Evolutionary conservation across 306 rosid genomes (phyloP).

Genomic region (Senna tora): DNA sequence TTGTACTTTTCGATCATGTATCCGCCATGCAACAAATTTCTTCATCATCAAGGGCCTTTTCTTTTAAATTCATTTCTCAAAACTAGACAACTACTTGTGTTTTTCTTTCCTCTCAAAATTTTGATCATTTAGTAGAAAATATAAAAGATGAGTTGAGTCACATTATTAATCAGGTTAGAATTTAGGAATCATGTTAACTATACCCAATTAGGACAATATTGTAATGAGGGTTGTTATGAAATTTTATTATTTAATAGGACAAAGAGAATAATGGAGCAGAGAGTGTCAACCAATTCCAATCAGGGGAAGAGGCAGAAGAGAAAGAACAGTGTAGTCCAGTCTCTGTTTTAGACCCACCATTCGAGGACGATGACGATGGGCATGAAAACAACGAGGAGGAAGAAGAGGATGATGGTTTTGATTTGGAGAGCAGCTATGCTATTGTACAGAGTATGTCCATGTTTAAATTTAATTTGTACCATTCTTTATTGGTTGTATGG

Average conservation of each 20-base stretch:
- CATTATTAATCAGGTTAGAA: conserved; percentile 32
- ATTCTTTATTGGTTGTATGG: conserved; percentile 47
- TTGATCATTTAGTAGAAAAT: conserved; percentile 25
- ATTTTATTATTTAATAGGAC: conserved; percentile 42
- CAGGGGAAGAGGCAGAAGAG: conserved; percentile 69
- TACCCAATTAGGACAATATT: conserved; percentile 37
- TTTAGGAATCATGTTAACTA: conserved; percentile 32
- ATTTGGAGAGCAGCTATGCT: conserved; percentile 85
- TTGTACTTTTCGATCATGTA: conserved; percentile 40
- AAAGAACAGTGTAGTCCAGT: conserved; percentile 96
- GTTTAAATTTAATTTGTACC: conserved; percentile 7
- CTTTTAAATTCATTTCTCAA: conserved; percentile 19
- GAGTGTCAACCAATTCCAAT: conserved; percentile 50
- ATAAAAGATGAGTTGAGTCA: conserved; percentile 27
- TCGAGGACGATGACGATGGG: conserved; percentile 64
- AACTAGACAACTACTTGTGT: conserved; percentile 21
- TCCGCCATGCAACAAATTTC: conserved; percentile 36
- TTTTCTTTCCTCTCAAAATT: conserved; percentile 50
- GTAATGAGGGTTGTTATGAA: conserved; percentile 29
- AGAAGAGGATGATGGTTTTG: conserved; percentile 42
- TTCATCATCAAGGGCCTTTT: conserved; percentile 6
- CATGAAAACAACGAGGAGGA: conserved; percentile 43
- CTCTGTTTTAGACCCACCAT: conserved; percentile 90
- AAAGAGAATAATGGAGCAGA: conserved; percentile 44
- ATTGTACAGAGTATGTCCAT: conserved; percentile 80